A percentile compares a stretch with the other conserved stretches of the same genome.
Conservation (phyloP, 441 rosid species). For the Euphorbia schlechtendalii region DNA sequence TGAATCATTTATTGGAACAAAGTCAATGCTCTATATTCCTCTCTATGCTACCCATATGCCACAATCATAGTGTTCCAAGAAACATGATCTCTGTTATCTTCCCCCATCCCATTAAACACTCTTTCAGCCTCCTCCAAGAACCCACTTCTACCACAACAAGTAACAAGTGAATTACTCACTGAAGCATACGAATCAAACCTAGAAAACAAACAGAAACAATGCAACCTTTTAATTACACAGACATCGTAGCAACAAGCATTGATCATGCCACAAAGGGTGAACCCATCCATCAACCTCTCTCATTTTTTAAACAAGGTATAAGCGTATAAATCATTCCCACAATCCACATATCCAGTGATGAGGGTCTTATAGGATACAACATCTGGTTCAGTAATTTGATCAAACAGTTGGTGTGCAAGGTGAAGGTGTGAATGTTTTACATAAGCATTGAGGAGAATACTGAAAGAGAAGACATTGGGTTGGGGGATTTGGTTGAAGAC, state of each 20-base stretch:
- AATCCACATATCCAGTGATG: conserved; percentile 60
- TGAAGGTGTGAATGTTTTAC: conserved; percentile 37
- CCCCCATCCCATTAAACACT: conserved; percentile 52
- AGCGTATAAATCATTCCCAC: conserved; percentile 36
- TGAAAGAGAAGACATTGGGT: conserved; percentile 79
- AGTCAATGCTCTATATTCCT: conserved; percentile 50
- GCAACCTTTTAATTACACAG: conserved; percentile 53
- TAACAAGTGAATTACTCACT: conserved; percentile 57
- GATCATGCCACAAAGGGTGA: conserved; percentile 65
- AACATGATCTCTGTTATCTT: conserved; percentile 55
- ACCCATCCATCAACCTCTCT: conserved; percentile 56
- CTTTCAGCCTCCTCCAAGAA: conserved; percentile 51
- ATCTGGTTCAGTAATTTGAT: conserved; percentile 70
- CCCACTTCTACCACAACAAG: conserved; percentile 57
- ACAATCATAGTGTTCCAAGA: conserved; percentile 94
- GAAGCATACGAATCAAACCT: conserved; percentile 66
- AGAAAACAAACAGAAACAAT: conserved; percentile 40
- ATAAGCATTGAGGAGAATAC: conserved; percentile 47
- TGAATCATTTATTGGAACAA: conserved; percentile 38
- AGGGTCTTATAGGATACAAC: conserved; percentile 73
- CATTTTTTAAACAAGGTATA: conserved; percentile 49
- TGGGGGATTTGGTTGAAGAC: conserved; percentile 39
- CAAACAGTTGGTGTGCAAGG: conserved; percentile 61
- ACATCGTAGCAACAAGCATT: conserved; percentile 42
- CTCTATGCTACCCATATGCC: conserved; percentile 65